Conservation (phyloP, 495 filamentous ascomycete species). For the Penicillium antarcticum region DNA sequence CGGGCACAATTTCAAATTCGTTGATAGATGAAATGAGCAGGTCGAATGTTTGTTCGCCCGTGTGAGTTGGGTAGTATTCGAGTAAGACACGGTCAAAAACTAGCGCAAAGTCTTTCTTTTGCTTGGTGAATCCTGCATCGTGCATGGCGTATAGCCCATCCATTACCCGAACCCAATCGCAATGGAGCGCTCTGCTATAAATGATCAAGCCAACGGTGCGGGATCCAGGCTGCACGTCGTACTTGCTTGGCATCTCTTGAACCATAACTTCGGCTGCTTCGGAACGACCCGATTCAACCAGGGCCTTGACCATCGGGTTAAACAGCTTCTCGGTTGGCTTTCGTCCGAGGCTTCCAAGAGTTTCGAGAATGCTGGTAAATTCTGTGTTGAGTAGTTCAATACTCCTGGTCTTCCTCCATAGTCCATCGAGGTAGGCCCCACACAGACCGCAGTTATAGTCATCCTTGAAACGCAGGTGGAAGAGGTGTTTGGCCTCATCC, state of each 20-base stretch:
- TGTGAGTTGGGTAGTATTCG: conserved; percentile 40
- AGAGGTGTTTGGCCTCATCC: conserved; percentile 32
- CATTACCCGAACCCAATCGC: conserved; percentile 43
- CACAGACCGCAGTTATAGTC: conserved; percentile 37
- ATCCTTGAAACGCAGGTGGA: conserved; percentile 27
- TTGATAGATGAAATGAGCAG: conserved; percentile 36
- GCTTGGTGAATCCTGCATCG: conserved; percentile 26
- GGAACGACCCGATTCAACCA: conserved; percentile 33
- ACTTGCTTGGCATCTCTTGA: conserved; percentile 30
- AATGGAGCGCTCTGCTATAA: conserved; percentile 33
- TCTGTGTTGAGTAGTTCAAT: conserved; percentile 36
- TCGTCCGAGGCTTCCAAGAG: conserved; percentile 23
- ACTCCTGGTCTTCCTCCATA: conserved; percentile 43
- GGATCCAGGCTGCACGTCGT: conserved; percentile 28
- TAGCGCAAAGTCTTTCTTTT: conserved; percentile 25
- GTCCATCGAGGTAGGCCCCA: conserved; percentile 37
- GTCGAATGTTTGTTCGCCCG: conserved; percentile 27
- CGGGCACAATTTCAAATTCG: conserved; percentile 34
- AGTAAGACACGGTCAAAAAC: conserved; percentile 44
- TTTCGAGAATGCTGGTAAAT: conserved; percentile 27
- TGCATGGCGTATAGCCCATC: conserved; percentile 38
- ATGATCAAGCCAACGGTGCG: conserved; percentile 39
- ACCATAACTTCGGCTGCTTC: conserved; percentile 38
- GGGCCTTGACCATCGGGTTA: conserved; percentile 41
- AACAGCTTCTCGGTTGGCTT: conserved; percentile 38